Evolutionary conservation across 2,329 filamentous ascomycete species (phyloP), one percentile per base, ranked within the genome.

Genomic region (Colletotrichum sojae): DNA sequence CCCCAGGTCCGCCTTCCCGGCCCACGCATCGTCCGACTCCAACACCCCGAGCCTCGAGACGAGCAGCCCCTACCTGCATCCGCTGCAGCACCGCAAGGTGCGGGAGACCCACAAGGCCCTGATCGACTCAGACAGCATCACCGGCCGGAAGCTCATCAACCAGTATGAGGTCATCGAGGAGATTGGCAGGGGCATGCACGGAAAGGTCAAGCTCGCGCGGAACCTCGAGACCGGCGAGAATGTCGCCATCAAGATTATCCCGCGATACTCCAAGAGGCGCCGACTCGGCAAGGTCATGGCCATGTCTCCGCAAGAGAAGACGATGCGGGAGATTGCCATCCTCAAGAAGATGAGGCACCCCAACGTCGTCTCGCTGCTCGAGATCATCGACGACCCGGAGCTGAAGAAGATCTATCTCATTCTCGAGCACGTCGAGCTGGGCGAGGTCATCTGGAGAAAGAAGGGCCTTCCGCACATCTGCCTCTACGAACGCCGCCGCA

Each of bases 381-480:
- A 99, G 82, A 95, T 99, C 76, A 98, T 99, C 75, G 96, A 99
- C 78, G 96, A 99, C 78, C 95, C 95, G 2, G 94, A 94, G 75
- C 90, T 94, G 67, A 96, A 97, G 83, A 99, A 99, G 83, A 97
- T 99, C 71, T 99, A 99, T 82, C 95, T 99, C 83, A 94, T 98
- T 20, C 87, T 99, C 51, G 96, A 99, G 80, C 95, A 95, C 80
- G 95, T 98, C 65, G 94, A 98, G 78, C 88, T 95, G 48, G 95
- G 96, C 59, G 96, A 99, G 81, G 94, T 99, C 66, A 88, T 94
- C 55, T 99, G 96, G 96, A 90, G 96, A 63, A 95, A 92, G 78
- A 94, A 95, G 81, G 95, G 94, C 6, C 85, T 94, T 6, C 92
- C 91, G 64, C 92, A 94, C 75, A 92, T 98, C 72, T 93, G 93